Base-by-base conservation (phyloP, 805 yeast genomes). In the Ogataea chonburiensis region DNA sequence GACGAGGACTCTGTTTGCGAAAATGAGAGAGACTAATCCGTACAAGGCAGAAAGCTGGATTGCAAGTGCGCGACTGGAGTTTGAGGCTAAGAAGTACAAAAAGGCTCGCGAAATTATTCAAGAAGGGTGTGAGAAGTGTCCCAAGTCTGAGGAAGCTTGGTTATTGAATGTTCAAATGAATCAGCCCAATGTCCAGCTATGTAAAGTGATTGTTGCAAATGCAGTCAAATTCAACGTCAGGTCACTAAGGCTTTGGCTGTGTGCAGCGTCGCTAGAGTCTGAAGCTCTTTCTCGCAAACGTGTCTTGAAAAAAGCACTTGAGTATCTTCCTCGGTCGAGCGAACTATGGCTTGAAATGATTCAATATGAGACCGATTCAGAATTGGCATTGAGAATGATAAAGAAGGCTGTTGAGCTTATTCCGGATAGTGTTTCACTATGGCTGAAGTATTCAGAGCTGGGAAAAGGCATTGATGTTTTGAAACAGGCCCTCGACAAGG, bases 51-150 rank as follows among this genome's bases (percentile, higher is more conserved):
- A 75, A 31, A 85, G 83, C 4, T 91, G 96, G 95, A 83, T 91
- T 15, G 86, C 94, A 0, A 75, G 87, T 31, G 94, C 96, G 0
- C 62, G 86, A 30, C 55, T 87, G 7, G 98, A 91, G 53, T 82
- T 76, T 46, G 72, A 70, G 28, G 81, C 80, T 1, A 69, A 70
- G 28, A 78, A 77, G 34, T 65, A 67, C 36, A 61, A 61, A 5
- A 59, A 59, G 10, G 96, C 98, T 0, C 71, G 73, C 35, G 61
- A 60, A 15, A 43, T 84, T 11, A 80, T 88, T 5, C 67, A 67
- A n/a, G 77, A 85, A 53, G 98, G 95, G 2, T 84, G 96, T 51
- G 66, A 63, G 4, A 64, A 65, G 27, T 77, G 89, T 46, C 86
- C 88, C 0, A 64, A 63, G 24, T 75, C 68, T 46, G 94, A 80